Conservation (phyloP, 805 yeast genomes). For the Suhomyces prunicola region DNA sequence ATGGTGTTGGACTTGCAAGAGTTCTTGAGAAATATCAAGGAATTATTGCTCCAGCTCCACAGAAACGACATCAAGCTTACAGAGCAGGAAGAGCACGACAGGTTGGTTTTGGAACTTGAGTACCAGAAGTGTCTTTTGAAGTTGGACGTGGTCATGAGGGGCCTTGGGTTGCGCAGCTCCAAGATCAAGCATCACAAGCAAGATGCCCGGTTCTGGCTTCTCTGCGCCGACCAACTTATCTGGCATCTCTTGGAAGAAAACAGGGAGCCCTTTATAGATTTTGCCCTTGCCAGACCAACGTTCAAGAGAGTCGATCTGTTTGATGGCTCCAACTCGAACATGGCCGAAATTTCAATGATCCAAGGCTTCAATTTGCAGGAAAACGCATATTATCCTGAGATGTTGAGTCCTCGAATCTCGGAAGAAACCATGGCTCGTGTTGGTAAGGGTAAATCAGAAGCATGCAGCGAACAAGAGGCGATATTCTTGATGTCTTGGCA, state of each 20-base stretch:
- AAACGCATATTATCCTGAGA: slow-evolving; percentile 62
- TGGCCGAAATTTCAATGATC: slow-evolving; percentile 55
- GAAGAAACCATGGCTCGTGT: background rate
- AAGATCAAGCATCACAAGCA: slow-evolving; percentile 18
- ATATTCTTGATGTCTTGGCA: slow-evolving; percentile 54
- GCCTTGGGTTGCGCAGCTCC: slow-evolving; percentile 21
- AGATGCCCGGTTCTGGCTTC: slow-evolving; percentile 22
- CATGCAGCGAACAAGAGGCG: slow-evolving; percentile 14
- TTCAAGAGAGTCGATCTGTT: slow-evolving; percentile 61
- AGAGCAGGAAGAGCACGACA: slow-evolving; percentile 18
- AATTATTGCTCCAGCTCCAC: slow-evolving; percentile 41
- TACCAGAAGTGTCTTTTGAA: slow-evolving; percentile 32
- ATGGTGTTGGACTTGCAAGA: slow-evolving; percentile 29
- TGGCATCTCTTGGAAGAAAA: slow-evolving; percentile 64
- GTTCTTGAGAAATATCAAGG: slow-evolving; percentile 25
- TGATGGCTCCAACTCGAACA: slow-evolving; percentile 66
- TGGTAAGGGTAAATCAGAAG: slow-evolving; percentile 10
- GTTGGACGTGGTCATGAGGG: slow-evolving; percentile 33
- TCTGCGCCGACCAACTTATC: slow-evolving; percentile 60
- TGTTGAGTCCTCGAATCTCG: slow-evolving; percentile 51
- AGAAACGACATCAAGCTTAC: slow-evolving; percentile 25
- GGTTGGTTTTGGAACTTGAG: slow-evolving; percentile 27
- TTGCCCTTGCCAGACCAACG: slow-evolving; percentile 58
- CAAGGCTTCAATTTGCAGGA: slow-evolving; percentile 66
- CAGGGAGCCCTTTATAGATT: slow-evolving; percentile 63